Evolutionary conservation across 495 filamentous ascomycete genomes (phyloP), one percentile per base, ranked within the genome.

Genomic region (Pseudevernia furfuracea): DNA sequence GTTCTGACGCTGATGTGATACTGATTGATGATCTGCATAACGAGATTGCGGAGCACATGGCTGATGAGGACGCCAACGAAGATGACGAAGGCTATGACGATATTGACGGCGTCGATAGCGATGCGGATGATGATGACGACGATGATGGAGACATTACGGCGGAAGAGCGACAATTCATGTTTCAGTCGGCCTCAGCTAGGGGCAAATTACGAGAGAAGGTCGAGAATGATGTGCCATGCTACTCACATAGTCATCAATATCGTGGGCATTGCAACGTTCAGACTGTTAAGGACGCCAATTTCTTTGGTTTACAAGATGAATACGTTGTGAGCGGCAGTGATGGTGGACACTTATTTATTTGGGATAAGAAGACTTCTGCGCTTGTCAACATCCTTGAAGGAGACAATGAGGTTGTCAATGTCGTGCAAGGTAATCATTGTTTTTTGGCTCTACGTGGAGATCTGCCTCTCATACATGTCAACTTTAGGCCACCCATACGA

Each of bases 271-370:
- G 87, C 75, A 91, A 91, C 62, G 78, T 87, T 59, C 83, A 84
- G 66, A 91, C 87, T 0, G 85, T 90, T 60, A 91, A 91, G 67
- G 88, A 91, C 72, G 82, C 87, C 60, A 89, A 89, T 61, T 91
- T 82, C 73, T 88, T 84, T 61, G 88, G 88, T 0, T 72, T 88
- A 58, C 74, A 89, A 56, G 88, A 91, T 68, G 86, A 90, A 67
- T 91, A 89, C 66, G 86, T 91, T 5, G 86, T 90, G 17, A 86
- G 82, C 59, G 88, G 88, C 19, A 84, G 81, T 67, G 88, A 91
- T 63, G 83, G 80, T 38, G 88, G 88, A 0, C 80, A 90, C 68
- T 60, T 90, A 9, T 91, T 90, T 68, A 88, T 90, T 48, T 90
- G 81, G 81, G 86, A 90, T 60, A 81, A 80, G 63, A 83, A 87